Conservation (phyloP, 768 basidiomycete genomes). For the Boletus tomentosulus region DNA sequence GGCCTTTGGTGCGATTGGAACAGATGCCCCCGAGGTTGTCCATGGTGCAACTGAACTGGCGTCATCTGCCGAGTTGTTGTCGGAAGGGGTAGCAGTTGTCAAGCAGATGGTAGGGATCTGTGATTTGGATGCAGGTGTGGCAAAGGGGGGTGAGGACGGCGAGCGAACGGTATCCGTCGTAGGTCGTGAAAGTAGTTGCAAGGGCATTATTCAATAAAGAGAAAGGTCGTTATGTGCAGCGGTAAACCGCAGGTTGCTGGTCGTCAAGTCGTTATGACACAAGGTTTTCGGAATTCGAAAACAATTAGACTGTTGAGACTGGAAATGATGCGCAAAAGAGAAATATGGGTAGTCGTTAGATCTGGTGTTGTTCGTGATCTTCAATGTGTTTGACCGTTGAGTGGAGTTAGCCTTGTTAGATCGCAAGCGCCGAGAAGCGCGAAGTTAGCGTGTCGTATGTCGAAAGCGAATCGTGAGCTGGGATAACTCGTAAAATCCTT, state of each 20-base stretch:
- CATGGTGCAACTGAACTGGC: slow-evolving; percentile 25
- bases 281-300: slow-evolving; percentile 11
- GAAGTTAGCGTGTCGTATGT: slow-evolving; percentile 14
- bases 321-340: not conserved
- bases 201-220: slow-evolving; percentile 25
- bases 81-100: slow-evolving; percentile 62
- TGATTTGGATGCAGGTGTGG: slow-evolving; percentile 27
- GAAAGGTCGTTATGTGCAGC: slow-evolving; percentile 24
- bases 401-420: slow-evolving; percentile 15
- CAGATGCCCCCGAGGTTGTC: slow-evolving; percentile 10
- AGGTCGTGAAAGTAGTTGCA: slow-evolving; percentile 30
- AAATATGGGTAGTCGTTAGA: slow-evolving; percentile 21
- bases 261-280: slow-evolving; percentile 27
- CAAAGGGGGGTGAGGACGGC: slow-evolving; percentile 25
- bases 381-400: slow-evolving; percentile 10
- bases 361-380: slow-evolving; percentile 19
- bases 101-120: slow-evolving; percentile 63
- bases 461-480: slow-evolving; percentile 22
- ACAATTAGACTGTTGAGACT: slow-evolving; percentile 6
- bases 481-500: slow-evolving; percentile 19
- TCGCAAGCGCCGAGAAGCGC: slow-evolving; percentile 12
- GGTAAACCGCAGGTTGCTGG: slow-evolving; percentile 9
- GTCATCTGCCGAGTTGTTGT: slow-evolving; percentile 35
- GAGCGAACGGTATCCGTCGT: slow-evolving; percentile 22
- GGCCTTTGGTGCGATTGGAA: slow-evolving; percentile 30